A percentile compares a stretch with the other conserved stretches of the same genome.
Evolutionary conservation across 2,329 filamentous ascomycete species (phyloP).

Genomic region (Alternaria metachromatica): DNA sequence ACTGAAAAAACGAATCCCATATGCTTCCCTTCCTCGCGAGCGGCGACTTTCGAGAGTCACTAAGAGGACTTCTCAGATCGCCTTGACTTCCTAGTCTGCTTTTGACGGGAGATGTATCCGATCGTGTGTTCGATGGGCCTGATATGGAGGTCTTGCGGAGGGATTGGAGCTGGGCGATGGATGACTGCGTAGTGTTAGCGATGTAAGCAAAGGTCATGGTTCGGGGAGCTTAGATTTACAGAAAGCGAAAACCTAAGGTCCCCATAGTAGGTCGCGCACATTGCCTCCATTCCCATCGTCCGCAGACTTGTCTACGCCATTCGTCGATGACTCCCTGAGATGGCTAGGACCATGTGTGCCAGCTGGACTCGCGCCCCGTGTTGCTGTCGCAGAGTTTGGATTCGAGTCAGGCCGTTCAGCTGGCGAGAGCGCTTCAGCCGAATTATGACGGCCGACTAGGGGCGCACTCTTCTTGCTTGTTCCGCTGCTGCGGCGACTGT

Average conservation of each 20-base stretch:
- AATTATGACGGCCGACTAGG: constrained; percentile 31
- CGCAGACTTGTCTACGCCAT: constrained; percentile 28
- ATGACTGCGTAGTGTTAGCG: constrained; percentile 20
- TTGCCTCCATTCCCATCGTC: constrained; percentile 45
- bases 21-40: constrained; percentile 40
- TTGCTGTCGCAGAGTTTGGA: constrained; percentile 38
- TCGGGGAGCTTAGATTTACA: constrained; percentile 42
- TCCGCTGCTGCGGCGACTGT: constrained; percentile 88
- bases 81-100: constrained; percentile 22
- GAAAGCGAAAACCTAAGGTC: constrained; percentile 46
- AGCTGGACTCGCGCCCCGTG: constrained; percentile 41
- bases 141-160: constrained; percentile 22
- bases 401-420: constrained; percentile 33
- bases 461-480: constrained; percentile 78
- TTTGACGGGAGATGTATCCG: constrained; percentile 22
- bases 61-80: constrained; percentile 19
- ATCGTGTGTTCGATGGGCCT: constrained; percentile 17
- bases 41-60: constrained; percentile 3
- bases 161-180: constrained; percentile 15
- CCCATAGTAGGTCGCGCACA: constrained; percentile 55
- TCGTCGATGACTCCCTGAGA: constrained; percentile 41
- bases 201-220: not conserved
- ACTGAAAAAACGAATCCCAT: constrained; percentile 50
- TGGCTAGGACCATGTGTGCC: constrained; percentile 42
- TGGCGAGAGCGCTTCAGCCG: constrained; percentile 33